Evolutionary conservation across 352 stramenopile genomes (phyloP).

Genomic region (Pythium aristosporum): DNA sequence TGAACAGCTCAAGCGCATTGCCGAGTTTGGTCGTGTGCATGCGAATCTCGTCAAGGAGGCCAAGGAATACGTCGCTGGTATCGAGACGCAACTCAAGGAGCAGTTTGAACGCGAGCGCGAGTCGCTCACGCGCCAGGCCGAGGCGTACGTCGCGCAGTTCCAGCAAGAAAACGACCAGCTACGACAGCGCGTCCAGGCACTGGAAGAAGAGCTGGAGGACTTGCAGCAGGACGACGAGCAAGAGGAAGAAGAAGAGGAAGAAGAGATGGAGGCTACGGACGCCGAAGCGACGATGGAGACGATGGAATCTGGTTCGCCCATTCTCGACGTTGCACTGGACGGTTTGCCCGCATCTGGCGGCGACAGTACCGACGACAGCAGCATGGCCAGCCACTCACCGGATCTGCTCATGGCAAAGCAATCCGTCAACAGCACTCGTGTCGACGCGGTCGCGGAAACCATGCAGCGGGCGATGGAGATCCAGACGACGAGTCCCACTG

Average conservation of each 20-base stretch:
- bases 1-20: conserved; percentile 77
- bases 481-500: not conserved
- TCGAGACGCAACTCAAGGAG: conserved; percentile 49
- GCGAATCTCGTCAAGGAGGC: conserved; percentile 63
- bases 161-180: conserved; percentile 44
- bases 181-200: conserved; percentile 20
- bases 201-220: conserved; percentile 32
- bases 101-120: conserved; percentile 53
- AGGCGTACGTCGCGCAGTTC: conserved; percentile 54
- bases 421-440: not conserved
- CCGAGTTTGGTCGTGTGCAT: conserved; percentile 72
- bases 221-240: not conserved
- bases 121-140: conserved; percentile 43
- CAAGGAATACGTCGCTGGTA: conserved; percentile 58
- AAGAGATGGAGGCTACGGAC: not conserved
- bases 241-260: not conserved
- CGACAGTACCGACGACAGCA: not conserved
- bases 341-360: not conserved
- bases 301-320: not conserved
- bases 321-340: not conserved
- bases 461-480: conserved; percentile 23
- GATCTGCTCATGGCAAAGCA: not conserved
- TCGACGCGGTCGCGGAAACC: conserved; percentile 17
- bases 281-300: not conserved
- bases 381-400: not conserved